phyloP scores from a whole-genome alignment of 768 basidiomycete genomes.

The Tremella yokohamensis region DNA sequence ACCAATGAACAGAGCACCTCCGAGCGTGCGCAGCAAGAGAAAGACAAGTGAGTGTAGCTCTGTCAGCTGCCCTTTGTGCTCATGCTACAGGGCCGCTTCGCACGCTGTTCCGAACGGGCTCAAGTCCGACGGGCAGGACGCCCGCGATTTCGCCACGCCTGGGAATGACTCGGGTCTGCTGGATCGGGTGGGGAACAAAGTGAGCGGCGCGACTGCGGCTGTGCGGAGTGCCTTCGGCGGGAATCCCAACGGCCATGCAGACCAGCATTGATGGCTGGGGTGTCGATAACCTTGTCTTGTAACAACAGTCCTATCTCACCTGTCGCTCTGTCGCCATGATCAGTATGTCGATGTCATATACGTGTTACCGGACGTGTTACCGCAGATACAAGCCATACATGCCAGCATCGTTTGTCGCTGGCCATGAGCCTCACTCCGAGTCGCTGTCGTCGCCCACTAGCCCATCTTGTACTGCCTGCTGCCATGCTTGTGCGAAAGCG shows the following conservation, averaged over 20 bases:
- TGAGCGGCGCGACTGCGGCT: conserved; percentile 13
- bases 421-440: not conserved
- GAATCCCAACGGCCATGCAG: not conserved
- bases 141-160: conserved; percentile 15
- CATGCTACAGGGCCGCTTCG: conserved; percentile 10
- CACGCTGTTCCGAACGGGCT: conserved; percentile 13
- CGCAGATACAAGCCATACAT: too few species aligned
- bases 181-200: conserved; percentile 3
- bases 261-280: too few species aligned
- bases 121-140: conserved; percentile 14
- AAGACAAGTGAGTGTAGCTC: conserved; percentile 18
- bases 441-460: conserved; percentile 1
- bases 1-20: conserved; percentile 15
- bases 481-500: conserved; percentile 64
- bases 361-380: too few species aligned
- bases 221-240: conserved; percentile 11
- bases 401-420: too few species aligned
- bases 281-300: too few species aligned
- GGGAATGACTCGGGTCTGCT: conserved; percentile 17
- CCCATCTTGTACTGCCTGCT: conserved; percentile 38
- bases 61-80: not conserved
- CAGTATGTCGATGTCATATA: too few species aligned
- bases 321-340: too few species aligned
- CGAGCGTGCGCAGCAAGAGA: conserved; percentile 8
- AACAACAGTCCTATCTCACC: too few species aligned